phyloP scores from a whole-genome alignment of 768 basidiomycete species.

The Steccherinum ochraceum region DNA sequence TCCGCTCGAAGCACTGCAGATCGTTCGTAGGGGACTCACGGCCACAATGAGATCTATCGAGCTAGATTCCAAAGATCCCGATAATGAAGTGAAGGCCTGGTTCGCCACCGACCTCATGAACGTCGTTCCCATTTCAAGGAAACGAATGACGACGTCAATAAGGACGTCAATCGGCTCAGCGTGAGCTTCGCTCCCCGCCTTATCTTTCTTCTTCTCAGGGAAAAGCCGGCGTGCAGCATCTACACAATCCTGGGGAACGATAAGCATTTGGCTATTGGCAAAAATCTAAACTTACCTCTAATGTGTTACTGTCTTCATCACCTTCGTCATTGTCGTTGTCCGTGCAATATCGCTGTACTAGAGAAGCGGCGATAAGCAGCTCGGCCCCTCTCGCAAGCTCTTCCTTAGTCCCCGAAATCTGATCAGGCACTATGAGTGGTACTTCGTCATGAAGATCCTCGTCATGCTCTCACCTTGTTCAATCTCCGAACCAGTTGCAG shows the following conservation, averaged over 20 bases:
- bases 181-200: constrained; percentile 23
- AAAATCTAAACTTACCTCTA: constrained; percentile 44
- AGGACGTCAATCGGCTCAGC: constrained; percentile 75
- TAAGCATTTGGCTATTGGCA: background rate
- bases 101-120: constrained; percentile 79
- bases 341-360: constrained; percentile 69
- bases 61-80: constrained; percentile 55
- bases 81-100: constrained; percentile 70
- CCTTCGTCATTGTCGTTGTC: constrained; percentile 42
- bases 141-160: constrained; percentile 86
- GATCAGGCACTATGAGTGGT: no score
- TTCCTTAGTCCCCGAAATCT: constrained; percentile 34
- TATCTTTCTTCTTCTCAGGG: constrained; percentile 23
- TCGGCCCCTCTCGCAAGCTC: constrained; percentile 65
- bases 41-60: constrained; percentile 78
- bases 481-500: constrained; percentile 35
- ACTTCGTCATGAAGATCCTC: no score
- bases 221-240: constrained; percentile 56
- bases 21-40: constrained; percentile 39
- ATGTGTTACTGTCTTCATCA: constrained; percentile 37
- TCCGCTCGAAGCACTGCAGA: background rate
- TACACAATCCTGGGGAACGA: constrained; percentile 46
- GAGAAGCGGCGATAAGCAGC: constrained; percentile 61
- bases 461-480: constrained; percentile 37
- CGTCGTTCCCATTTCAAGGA: constrained; percentile 76